Conservation (phyloP, 352 stramenopile genomes). For the Globisporangium camurandrum region DNA sequence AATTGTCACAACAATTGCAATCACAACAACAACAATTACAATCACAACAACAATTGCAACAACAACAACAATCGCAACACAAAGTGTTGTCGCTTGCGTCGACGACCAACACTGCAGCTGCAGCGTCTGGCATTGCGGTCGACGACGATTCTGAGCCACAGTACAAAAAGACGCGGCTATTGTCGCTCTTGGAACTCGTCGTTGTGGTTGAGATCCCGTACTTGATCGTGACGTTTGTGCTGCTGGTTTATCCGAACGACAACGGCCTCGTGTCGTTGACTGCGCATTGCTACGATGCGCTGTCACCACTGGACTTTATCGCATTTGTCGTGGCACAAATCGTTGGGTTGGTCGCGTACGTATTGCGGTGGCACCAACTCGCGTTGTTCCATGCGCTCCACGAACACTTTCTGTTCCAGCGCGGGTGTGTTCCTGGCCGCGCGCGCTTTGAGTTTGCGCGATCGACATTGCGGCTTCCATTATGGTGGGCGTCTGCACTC, state of each 20-base stretch:
- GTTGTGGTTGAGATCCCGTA: constrained; percentile 75
- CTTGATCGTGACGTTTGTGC: constrained; percentile 43
- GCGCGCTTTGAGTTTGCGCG: constrained; percentile 66
- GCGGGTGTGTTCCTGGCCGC: constrained; percentile 43
- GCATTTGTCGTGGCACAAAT: constrained; percentile 40
- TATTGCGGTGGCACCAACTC: constrained; percentile 71
- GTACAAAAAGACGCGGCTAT: constrained; percentile 61
- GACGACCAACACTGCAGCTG: constrained; percentile 20
- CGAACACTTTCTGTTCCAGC: constrained; percentile 70
- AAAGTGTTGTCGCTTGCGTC: constrained; percentile 19
- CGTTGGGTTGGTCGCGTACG: constrained; percentile 47
- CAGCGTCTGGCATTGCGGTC: constrained; percentile 23
- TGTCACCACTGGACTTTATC: constrained; percentile 18
- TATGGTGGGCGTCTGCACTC: constrained; percentile 38
- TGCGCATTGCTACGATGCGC: constrained; percentile 24
- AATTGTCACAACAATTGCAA: too few species aligned
- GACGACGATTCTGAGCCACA: constrained; percentile 42
- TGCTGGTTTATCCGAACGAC: constrained; percentile 29
- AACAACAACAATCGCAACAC: not conserved
- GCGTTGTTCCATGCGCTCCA: constrained; percentile 73
- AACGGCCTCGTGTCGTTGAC: constrained; percentile 30
- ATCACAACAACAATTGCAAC: constrained; percentile 4
- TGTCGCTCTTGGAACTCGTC: constrained; percentile 66
- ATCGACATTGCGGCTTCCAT: constrained; percentile 29
- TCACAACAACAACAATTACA: not conserved